Evolutionary conservation across 225 moss, liverwort and hornwort species (phyloP).

Genomic region (Polytrichum formosum): DNA sequence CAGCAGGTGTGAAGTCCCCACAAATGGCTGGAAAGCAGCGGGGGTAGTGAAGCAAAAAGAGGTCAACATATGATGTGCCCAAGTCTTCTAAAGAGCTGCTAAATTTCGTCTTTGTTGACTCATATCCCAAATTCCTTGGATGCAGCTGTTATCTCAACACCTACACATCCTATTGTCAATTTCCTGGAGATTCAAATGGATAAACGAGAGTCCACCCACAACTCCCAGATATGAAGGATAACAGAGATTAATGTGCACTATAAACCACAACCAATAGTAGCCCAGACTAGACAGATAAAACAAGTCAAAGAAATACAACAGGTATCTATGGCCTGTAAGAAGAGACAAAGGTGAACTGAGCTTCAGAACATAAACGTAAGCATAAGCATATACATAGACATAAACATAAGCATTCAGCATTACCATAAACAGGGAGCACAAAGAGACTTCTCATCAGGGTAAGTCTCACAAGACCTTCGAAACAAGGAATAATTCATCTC

Average conservation of each 20-base stretch:
- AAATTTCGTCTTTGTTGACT: conserved; percentile 38
- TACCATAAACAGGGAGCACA: background rate
- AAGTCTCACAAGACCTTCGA: conserved; percentile 29
- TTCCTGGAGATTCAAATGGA: background rate
- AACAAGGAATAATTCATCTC: conserved; percentile 37
- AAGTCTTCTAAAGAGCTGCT: conserved; percentile 31
- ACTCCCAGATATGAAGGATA: background rate
- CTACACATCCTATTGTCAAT: conserved; percentile 6
- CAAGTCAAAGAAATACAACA: background rate
- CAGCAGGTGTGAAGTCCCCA: conserved; percentile 12
- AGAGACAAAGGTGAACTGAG: background rate
- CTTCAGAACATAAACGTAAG: background rate
- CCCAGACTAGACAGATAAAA: background rate
- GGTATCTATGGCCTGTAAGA: too few species aligned
- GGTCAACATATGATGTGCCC: conserved; percentile 37
- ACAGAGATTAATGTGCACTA: background rate
- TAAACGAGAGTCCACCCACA: background rate
- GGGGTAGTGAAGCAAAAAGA: conserved; percentile 48
- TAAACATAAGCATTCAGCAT: background rate
- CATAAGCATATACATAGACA: background rate
- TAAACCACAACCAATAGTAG: background rate
- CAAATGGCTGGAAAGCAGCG: conserved; percentile 44
- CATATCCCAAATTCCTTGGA: conserved; percentile 50
- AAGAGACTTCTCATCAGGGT: background rate
- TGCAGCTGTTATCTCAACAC: conserved; percentile 33